Evolutionary conservation across 768 basidiomycete species (phyloP).

Genomic region (Phallus indusiatus): DNA sequence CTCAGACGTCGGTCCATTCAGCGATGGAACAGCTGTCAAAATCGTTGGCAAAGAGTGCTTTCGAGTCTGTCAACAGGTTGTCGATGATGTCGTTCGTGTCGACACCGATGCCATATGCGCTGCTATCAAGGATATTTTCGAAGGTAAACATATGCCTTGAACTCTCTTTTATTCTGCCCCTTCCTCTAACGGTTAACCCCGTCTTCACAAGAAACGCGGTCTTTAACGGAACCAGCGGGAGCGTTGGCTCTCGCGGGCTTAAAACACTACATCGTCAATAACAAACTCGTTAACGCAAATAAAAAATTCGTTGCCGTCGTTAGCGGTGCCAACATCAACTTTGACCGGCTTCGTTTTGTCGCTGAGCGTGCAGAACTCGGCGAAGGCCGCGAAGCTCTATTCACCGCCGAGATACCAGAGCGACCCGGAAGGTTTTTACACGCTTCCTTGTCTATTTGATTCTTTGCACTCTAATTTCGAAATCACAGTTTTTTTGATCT

Average conservation of each 20-base stretch:
- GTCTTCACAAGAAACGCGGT: constrained; percentile 76
- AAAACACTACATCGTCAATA: constrained; percentile 75
- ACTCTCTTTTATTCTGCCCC: constrained; percentile 1
- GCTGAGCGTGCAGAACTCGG: constrained; percentile 97
- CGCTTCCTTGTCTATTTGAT: not conserved
- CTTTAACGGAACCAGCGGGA: constrained; percentile 93
- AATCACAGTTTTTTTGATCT: constrained; percentile 72
- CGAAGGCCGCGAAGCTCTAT: constrained; percentile 86
- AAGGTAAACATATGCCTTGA: constrained; percentile 50
- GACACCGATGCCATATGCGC: constrained; percentile 97
- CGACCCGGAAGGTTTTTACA: constrained; percentile 69
- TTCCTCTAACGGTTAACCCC: constrained; percentile 8
- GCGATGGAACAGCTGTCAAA: constrained; percentile 95
- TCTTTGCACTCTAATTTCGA: constrained; percentile 2
- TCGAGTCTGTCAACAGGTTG: constrained; percentile 74
- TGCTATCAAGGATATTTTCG: constrained; percentile 97
- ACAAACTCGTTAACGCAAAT: constrained; percentile 71
- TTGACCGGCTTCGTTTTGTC: constrained; percentile 93
- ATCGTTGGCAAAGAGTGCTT: constrained; percentile 94
- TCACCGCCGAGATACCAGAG: constrained; percentile 94
- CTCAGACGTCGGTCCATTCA: constrained; percentile 90
- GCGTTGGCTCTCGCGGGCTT: constrained; percentile 87
- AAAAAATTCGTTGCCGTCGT: constrained; percentile 88
- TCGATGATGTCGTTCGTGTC: constrained; percentile 77
- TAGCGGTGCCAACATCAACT: constrained; percentile 99